Evolutionary conservation across 352 stramenopile species (phyloP).

Genomic region (Phytophthora vignae): DNA sequence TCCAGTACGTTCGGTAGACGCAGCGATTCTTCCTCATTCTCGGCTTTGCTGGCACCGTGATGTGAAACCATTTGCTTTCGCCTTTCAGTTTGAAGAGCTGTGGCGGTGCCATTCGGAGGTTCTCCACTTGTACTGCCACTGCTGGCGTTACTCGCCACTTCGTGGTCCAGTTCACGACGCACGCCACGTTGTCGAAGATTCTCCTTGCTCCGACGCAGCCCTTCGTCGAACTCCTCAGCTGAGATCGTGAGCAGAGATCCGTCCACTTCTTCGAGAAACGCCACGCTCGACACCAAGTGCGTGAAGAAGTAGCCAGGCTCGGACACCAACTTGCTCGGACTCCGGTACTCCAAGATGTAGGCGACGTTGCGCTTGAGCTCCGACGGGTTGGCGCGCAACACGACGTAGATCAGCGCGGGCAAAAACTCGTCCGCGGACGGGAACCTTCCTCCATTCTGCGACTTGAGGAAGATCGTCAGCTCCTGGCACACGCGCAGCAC

Average conservation of each 20-base stretch:
- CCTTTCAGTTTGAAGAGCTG: constrained; percentile 16
- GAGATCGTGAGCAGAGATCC: constrained; percentile 77
- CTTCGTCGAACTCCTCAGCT: constrained; percentile 75
- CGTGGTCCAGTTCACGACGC: constrained; percentile 31
- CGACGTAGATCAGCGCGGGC: constrained; percentile 91
- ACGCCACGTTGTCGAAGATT: constrained; percentile 10
- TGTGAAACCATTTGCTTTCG: constrained; percentile 6
- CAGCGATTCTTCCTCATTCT: constrained; percentile 18
- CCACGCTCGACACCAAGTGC: constrained; percentile 85
- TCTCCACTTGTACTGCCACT: constrained; percentile 12
- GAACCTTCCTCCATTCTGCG: constrained; percentile 52
- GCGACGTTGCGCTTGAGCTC: constrained; percentile 88
- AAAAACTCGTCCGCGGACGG: constrained; percentile 94
- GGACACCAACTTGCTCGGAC: constrained; percentile 75
- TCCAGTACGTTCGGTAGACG: constrained; percentile 48
- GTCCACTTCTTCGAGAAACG: constrained; percentile 83
- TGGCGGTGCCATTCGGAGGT: constrained; percentile 2
- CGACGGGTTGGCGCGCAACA: constrained; percentile 86
- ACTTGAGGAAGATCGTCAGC: constrained; percentile 72
- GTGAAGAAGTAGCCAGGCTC: constrained; percentile 95
- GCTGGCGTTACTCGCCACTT: constrained; percentile 25
- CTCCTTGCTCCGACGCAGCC: constrained; percentile 51
- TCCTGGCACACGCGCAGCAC: constrained; percentile 79
- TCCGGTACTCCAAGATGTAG: constrained; percentile 89
- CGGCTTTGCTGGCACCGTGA: background rate